Evolutionary conservation across 1,139 yeast species (phyloP).

Genomic region (Yamadazyma mexicana): DNA sequence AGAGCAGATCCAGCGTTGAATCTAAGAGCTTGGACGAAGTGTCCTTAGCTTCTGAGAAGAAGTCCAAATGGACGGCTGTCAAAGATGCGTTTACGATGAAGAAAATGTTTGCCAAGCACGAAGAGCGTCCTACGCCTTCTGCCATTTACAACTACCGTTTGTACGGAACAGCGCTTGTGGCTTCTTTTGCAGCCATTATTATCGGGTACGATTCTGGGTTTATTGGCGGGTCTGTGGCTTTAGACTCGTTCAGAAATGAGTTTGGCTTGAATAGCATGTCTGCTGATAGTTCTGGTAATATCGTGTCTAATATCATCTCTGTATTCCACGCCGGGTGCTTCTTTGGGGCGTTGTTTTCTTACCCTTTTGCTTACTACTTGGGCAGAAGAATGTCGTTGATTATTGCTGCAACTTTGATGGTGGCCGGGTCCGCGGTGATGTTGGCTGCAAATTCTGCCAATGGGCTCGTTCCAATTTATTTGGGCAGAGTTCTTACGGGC

Average conservation of each 20-base stretch:
- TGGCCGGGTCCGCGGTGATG: conserved; percentile 42
- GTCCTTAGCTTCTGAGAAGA: neutral
- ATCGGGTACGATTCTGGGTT: conserved; percentile 47
- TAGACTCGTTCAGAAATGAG: conserved; percentile 33
- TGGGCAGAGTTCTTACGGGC: conserved; percentile 43
- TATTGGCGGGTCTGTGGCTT: conserved; percentile 44
- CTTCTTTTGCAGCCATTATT: conserved; percentile 39
- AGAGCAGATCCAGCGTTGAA: neutral
- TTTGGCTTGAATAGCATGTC: conserved; percentile 31
- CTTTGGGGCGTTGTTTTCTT: conserved; percentile 43
- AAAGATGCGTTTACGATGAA: neutral
- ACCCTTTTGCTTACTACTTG: conserved; percentile 36
- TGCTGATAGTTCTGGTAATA: conserved; percentile 20
- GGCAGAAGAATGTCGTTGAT: conserved; percentile 39
- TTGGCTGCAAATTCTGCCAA: conserved; percentile 23
- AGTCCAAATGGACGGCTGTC: neutral
- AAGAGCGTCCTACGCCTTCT: conserved; percentile 25
- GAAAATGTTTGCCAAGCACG: conserved; percentile 5
- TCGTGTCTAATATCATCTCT: conserved; percentile 38
- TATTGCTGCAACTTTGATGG: conserved; percentile 33
- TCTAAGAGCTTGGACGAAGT: neutral
- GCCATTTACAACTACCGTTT: conserved; percentile 38
- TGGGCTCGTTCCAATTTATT: conserved; percentile 43
- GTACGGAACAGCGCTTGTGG: conserved; percentile 39
- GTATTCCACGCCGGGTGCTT: conserved; percentile 47